These are phyloP conservation scores for Colletotrichum horii DNA, from an alignment of 2,329 filamentous ascomycete species.

Conservation along the genomic window DNA sequence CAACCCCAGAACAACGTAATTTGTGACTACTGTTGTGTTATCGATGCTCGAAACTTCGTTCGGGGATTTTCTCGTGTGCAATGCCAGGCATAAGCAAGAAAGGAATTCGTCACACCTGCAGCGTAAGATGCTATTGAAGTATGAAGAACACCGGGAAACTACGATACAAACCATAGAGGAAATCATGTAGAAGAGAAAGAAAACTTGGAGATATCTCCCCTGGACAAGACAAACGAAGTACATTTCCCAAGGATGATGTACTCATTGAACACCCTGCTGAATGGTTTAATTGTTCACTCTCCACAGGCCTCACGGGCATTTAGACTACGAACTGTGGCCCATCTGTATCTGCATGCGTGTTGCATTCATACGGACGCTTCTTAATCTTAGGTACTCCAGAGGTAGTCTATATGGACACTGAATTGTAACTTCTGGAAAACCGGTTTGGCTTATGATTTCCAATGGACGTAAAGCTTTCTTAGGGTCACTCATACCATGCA, in stretches of 20 bases:
- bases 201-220: neutral
- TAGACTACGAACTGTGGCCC: neutral
- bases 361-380: neutral
- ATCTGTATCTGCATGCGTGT: neutral
- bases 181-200: neutral
- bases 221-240: neutral
- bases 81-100: neutral
- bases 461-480: neutral
- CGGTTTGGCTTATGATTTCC: neutral
- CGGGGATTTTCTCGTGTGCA: fast-evolving
- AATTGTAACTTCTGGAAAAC: neutral
- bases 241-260: neutral
- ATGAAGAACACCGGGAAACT: neutral
- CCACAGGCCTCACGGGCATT: neutral
- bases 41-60: neutral
- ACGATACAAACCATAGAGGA: neutral
- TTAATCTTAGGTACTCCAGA: neutral
- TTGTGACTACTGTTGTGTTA: neutral
- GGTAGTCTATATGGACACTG: neutral
- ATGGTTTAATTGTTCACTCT: neutral
- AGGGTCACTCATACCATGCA: neutral
- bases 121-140: neutral
- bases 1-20: fast-evolving
- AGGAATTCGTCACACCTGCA: fast-evolving
- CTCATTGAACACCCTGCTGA: neutral